These are phyloP conservation scores for Monosporascus ibericus DNA, from an alignment of 2,329 filamentous ascomycete species.

Conservation along the genomic window DNA sequence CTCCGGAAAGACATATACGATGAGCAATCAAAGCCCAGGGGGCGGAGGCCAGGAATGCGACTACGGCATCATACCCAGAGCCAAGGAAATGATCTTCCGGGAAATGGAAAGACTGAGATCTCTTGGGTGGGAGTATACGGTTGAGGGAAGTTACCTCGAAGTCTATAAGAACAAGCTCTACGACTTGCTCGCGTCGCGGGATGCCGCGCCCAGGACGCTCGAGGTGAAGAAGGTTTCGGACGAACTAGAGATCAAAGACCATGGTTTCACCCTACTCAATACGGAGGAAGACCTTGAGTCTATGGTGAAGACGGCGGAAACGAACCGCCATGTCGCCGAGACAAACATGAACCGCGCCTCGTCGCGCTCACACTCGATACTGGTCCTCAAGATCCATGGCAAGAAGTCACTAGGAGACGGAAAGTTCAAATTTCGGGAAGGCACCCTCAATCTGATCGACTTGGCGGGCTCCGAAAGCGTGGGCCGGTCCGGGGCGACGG, in stretches of 20 bases:
- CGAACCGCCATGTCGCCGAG: constrained; percentile 85
- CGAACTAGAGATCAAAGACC: constrained; percentile 25
- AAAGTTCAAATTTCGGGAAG: constrained; percentile 70
- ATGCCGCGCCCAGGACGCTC: constrained; percentile 67
- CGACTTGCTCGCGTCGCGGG: constrained; percentile 63
- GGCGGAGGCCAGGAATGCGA: constrained; percentile 47
- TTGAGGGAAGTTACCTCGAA: constrained; percentile 93
- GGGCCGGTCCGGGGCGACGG: constrained; percentile 65
- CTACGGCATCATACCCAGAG: constrained; percentile 92
- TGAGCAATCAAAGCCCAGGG: constrained; percentile 40
- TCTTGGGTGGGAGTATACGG: constrained; percentile 90
- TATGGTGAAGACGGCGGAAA: constrained; percentile 73
- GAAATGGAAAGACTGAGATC: constrained; percentile 77
- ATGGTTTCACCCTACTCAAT: constrained; percentile 49
- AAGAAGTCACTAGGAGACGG: constrained; percentile 63
- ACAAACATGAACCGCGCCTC: constrained; percentile 97
- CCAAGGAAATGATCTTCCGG: constrained; percentile 88
- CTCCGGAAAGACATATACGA: constrained; percentile 93
- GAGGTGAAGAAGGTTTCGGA: constrained; percentile 23
- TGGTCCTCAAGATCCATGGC: constrained; percentile 77
- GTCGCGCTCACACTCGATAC: constrained; percentile 91
- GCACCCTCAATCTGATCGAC: constrained; percentile 92
- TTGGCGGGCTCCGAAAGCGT: constrained; percentile 88
- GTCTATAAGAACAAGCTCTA: constrained; percentile 98
- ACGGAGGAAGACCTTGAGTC: constrained; percentile 73